Evolutionary conservation across 2,329 filamentous ascomycete species (phyloP), one percentile per base, ranked within the genome.

Genomic region (Talaromyces sp.): DNA sequence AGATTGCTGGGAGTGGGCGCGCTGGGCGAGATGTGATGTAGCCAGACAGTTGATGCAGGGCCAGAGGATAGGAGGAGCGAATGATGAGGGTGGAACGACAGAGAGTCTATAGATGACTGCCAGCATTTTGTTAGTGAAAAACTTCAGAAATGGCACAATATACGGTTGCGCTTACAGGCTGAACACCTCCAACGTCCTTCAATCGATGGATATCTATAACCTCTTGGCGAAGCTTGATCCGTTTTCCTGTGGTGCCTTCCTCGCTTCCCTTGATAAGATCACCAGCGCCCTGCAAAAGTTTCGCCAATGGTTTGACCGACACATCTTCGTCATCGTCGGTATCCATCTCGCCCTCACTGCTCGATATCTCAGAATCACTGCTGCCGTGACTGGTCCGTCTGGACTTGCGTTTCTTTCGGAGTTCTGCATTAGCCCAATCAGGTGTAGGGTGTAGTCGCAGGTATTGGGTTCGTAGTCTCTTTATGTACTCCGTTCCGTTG

Each of bases 1-100:
- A 93, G 87, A 8, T 94, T 95, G 76, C 98, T 96, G 19, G 93
- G 91, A 39, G 87, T 90, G 41, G 90, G 89, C 27, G 89, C 90
- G 60, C 86, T 87, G 50, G 90, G 90, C 45, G 90, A 89, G 70
- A 98, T 87, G 75, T 97, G 93, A 78, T 99, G 93, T 54, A 99
- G 85, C 76, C 90, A 93, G 63, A 98, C 84, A 4, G 93, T 90
- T 22, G 92, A 92, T 60, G 92, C 91, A 63, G 89, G 90, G 66
- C 93, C 95, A 13, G 93, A 92, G 27, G 95, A 96, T 66, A 98
- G 87, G 33, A 99, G 87, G 16, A 99, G 88, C 4, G 95, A 92
- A 74, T 93, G 90, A 70, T 88, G 84, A 35, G 94, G 93, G 79
- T 99, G 95, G 84, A 98, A 97, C 10, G 89, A 89, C 41, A 99